These are phyloP conservation scores for Odontarrhena argentea DNA, from an alignment of 345 rosid genomes.

Conservation along the genomic window DNA sequence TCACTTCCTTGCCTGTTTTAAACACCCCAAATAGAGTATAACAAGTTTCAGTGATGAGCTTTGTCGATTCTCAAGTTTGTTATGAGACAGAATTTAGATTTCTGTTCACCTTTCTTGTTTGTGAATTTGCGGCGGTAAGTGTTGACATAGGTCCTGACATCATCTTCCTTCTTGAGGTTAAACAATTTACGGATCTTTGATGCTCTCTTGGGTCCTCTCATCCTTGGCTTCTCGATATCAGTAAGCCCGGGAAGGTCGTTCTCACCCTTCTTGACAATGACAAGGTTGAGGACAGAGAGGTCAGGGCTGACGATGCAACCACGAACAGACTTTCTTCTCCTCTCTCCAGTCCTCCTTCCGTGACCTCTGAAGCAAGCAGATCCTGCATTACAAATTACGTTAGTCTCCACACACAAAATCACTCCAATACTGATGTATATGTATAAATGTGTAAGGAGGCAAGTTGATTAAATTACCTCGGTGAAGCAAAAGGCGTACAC, in stretches of 20 bases:
- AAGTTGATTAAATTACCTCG: conserved; percentile 43
- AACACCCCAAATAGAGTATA: neutral
- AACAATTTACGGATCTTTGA: conserved; percentile 78
- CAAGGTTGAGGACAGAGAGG: conserved; percentile 78
- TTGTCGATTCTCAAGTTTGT: neutral
- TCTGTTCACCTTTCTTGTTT: conserved; percentile 46
- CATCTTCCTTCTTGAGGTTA: conserved; percentile 76
- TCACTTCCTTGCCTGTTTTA: conserved; percentile 71
- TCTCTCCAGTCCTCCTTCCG: conserved; percentile 75
- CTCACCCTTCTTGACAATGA: conserved; percentile 80
- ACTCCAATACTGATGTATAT: neutral
- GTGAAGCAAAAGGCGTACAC: conserved; percentile 68
- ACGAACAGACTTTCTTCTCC: conserved; percentile 88
- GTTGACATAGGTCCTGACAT: conserved; percentile 78
- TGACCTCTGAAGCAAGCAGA: conserved; percentile 80
- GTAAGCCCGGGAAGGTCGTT: conserved; percentile 78
- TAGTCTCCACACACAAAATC: neutral
- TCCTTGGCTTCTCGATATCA: conserved; percentile 71
- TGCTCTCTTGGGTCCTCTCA: conserved; percentile 87
- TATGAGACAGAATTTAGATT: neutral
- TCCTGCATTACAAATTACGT: conserved; percentile 41
- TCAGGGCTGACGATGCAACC: conserved; percentile 86
- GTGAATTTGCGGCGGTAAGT: conserved; percentile 80
- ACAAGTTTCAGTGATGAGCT: neutral
- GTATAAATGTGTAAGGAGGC: neutral